phyloP scores from a whole-genome alignment of 2,329 filamentous ascomycete genomes.

The Trichoderma polysporum region DNA sequence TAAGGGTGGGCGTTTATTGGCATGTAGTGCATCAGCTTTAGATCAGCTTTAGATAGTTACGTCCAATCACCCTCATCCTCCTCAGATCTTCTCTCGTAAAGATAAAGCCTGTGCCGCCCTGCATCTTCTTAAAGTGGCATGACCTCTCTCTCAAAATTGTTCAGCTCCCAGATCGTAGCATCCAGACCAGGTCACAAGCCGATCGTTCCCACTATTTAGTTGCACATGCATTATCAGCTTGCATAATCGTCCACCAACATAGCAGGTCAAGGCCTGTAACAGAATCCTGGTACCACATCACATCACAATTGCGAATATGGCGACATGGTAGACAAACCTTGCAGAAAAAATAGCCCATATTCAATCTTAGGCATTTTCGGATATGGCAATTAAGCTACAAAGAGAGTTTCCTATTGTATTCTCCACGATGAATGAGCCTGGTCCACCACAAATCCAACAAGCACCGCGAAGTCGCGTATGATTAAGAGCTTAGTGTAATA shows the following conservation, averaged over 20 bases:
- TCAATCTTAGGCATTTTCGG: neutral
- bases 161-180: neutral
- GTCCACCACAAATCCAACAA: neutral
- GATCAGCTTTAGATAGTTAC: neutral
- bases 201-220: neutral
- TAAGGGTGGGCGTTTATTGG: neutral
- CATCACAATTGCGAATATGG: conserved; percentile 19
- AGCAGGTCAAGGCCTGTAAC: neutral
- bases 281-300: neutral
- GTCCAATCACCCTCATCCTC: neutral
- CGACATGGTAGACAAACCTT: neutral
- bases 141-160: neutral
- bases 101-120: neutral
- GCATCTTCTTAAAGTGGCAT: neutral
- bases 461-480: neutral
- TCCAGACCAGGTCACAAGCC: neutral
- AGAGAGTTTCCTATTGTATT: neutral
- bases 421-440: neutral
- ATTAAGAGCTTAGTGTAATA: neutral
- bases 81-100: neutral
- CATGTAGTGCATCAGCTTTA: neutral
- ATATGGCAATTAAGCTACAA: neutral
- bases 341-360: neutral
- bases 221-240: neutral
- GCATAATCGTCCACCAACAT: neutral